These are phyloP conservation scores for Solanum habrochaites DNA, from an alignment of 257 asterid genomes.

Conservation along the genomic window DNA sequence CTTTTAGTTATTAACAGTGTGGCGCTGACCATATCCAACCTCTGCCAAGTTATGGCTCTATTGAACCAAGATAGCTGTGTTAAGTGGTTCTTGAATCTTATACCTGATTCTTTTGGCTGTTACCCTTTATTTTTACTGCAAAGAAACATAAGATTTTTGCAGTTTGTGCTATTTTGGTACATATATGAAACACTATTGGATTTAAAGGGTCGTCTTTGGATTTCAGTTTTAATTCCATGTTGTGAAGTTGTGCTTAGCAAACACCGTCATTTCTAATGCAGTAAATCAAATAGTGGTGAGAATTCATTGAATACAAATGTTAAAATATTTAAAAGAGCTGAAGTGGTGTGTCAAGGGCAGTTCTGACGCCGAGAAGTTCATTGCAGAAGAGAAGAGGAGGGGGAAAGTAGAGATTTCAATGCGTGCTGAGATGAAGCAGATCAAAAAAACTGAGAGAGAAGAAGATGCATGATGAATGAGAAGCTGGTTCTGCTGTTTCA, in stretches of 20 bases:
- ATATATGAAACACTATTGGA: background rate
- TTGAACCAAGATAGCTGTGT: background rate
- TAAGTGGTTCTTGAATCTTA: background rate
- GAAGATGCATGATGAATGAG: constrained; percentile 83
- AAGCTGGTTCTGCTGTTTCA: constrained; percentile 55
- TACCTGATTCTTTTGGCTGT: background rate
- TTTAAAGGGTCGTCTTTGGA: background rate
- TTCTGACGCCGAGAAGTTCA: constrained; percentile 87
- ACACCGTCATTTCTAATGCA: constrained; percentile 16
- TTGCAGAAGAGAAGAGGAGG: constrained; percentile 91
- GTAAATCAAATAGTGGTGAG: constrained; percentile 39
- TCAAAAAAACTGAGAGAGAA: constrained; percentile 85
- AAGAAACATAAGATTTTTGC: background rate
- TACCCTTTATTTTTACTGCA: background rate
- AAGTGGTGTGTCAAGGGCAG: constrained; percentile 78
- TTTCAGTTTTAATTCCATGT: background rate
- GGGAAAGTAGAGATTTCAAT: constrained; percentile 71
- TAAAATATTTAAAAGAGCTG: constrained; percentile 36
- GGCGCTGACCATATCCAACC: background rate
- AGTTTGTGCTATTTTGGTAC: background rate
- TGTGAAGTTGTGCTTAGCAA: background rate
- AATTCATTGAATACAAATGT: constrained; percentile 26
- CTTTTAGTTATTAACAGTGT: background rate
- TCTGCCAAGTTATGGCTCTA: background rate
- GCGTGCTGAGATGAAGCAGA: constrained; percentile 71